Conservation (phyloP, 371 early-diverging fungal species). For the Parasitella parasitica region DNA sequence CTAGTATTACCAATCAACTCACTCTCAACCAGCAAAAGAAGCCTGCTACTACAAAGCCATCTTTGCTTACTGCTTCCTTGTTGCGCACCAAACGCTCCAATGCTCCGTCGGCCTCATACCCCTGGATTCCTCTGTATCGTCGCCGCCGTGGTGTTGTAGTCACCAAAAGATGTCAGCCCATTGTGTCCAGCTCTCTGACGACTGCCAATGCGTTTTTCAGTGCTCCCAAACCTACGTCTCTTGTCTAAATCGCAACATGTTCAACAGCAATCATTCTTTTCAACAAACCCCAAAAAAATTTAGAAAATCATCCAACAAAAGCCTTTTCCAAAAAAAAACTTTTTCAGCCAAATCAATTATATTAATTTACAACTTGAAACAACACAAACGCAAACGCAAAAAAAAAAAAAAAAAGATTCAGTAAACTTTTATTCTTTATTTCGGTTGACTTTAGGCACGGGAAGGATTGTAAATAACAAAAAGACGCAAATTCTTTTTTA, state of each 20-base stretch:
- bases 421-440: constrained; percentile 1
- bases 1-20: constrained; percentile 26
- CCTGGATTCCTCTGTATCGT: constrained; percentile 35
- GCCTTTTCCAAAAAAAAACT: constrained; percentile 11
- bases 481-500: constrained; percentile 9
- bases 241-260: constrained; percentile 3
- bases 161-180: constrained; percentile 37
- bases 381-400: background rate
- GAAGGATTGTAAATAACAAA: constrained; percentile 37
- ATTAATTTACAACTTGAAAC: background rate
- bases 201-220: constrained; percentile 29
- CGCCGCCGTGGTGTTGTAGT: constrained; percentile 33
- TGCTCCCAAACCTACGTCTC: constrained; percentile 8
- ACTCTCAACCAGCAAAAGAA: constrained; percentile 24
- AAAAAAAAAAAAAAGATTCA: constrained; percentile 17
- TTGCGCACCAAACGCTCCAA: constrained; percentile 22
- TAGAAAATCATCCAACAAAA: constrained; percentile 1
- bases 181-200: constrained; percentile 32
- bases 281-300: constrained; percentile 4
- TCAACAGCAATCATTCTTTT: background rate
- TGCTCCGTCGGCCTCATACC: constrained; percentile 31
- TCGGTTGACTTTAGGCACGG: constrained; percentile 21
- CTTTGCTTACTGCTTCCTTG: background rate
- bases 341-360: background rate
- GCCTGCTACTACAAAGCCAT: constrained; percentile 1